Base-by-base conservation (phyloP, 331 rosid genomes). In the Arachis monticola region DNA sequence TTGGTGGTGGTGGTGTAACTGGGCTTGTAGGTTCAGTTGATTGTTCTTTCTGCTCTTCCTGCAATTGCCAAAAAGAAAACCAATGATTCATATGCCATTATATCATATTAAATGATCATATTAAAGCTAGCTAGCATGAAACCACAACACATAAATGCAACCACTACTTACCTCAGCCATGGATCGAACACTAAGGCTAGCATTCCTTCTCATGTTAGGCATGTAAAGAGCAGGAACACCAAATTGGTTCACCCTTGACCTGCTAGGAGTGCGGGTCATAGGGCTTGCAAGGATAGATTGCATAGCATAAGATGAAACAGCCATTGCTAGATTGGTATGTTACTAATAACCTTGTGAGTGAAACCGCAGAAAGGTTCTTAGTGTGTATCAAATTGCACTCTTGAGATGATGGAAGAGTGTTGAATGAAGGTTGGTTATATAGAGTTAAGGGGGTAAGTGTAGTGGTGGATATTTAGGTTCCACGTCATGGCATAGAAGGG, bases 211-310 rank as follows among this genome's bases (percentile, higher is more conserved):
- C 1, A 35, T 6, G 32, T 5, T 35, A 0, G 77, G 76, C 13
- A 7, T 42, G 60, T 47, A 52, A 1, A 62, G 13, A 9, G 79
- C 58, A 44, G 88, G 82, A 35, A 64, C 22, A 11, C 42, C 70
- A 51, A 72, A 64, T 0, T 76, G 88, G 77, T 65, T 83, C 47
- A 77, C 67, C 63, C 80, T 63, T 1, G 77, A 64, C 71, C 79
- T 59, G 66, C 22, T 12, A 2, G 79, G 31, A 3, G 42, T 4
- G 14, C 50, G 9, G 4, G 65, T 32, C 67, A 68, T 31, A 2
- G 90, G 73, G 73, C 64, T 87, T 1, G 75, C 45, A 1, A 80
- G 27, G 66, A 77, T 62, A 9, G 82, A 77, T 69, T 87, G 96
- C 76, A 86, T 61, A 2, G 67, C 71, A 40, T 2, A 75, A 0